A percentile compares a stretch with the other conserved stretches of the same genome.
Evolutionary conservation across 2,329 filamentous ascomycete genomes (phyloP).

Genomic region (Pyrenophora graminea): DNA sequence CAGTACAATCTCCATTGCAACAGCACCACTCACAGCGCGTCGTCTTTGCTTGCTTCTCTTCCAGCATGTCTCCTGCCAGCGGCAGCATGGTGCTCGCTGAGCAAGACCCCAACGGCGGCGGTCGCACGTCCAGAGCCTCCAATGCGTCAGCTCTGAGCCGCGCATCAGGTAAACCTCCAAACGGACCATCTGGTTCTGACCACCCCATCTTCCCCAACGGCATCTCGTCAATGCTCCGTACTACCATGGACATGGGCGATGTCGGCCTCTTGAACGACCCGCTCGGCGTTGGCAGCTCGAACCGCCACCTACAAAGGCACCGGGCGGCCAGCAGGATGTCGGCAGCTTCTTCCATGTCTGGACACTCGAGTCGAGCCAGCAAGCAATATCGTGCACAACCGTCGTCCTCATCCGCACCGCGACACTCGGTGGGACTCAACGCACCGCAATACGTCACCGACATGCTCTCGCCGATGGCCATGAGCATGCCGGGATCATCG

Average conservation of each 20-base stretch:
- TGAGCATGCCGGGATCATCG: slow-evolving; percentile 38
- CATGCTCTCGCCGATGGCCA: slow-evolving; percentile 41
- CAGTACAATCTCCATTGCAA: slow-evolving; percentile 4
- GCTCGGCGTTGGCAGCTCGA: slow-evolving; percentile 45
- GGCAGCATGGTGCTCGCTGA: slow-evolving; percentile 51
- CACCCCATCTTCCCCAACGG: slow-evolving; percentile 40
- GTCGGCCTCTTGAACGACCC: slow-evolving; percentile 47
- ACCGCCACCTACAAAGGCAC: slow-evolving; percentile 41
- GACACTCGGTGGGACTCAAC: slow-evolving; percentile 48
- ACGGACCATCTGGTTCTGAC: slow-evolving; percentile 34
- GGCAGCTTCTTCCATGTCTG: slow-evolving; percentile 48
- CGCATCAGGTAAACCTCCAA: slow-evolving; percentile 35
- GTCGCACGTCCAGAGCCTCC: slow-evolving; percentile 54
- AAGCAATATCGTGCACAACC: slow-evolving; percentile 43
- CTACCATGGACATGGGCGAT: slow-evolving; percentile 54
- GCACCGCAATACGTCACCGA: slow-evolving; percentile 49
- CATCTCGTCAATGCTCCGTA: slow-evolving; percentile 56
- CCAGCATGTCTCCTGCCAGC: slow-evolving; percentile 1
- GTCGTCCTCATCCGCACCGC: slow-evolving; percentile 45
- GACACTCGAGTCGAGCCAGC: slow-evolving; percentile 47
- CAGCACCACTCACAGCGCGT: neutral
- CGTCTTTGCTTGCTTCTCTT: neutral
- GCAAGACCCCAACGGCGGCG: slow-evolving; percentile 51
- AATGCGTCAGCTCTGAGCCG: slow-evolving; percentile 49
- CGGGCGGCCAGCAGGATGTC: slow-evolving; percentile 46